A percentile compares a stretch with the other conserved stretches of the same genome.
phyloP scores from a whole-genome alignment of 2,329 filamentous ascomycete species.

The Clarireedia monteithiana region DNA sequence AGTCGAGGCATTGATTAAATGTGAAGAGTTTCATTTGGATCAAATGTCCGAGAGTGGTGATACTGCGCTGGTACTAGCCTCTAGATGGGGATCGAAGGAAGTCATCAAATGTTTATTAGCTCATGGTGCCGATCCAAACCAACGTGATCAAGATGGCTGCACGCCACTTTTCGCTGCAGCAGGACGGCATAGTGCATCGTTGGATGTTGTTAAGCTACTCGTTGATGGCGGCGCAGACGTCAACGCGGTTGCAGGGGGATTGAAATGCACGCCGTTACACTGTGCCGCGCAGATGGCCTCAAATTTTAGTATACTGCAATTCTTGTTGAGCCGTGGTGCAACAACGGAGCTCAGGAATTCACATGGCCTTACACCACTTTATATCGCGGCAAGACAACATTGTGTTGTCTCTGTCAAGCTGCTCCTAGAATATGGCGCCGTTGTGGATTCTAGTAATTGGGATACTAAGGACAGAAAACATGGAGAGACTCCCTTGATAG shows the following conservation, averaged over 20 bases:
- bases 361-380: constrained; percentile 6
- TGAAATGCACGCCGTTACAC: constrained; percentile 5
- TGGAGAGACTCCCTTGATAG: constrained; percentile 10
- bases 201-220: constrained; percentile 3
- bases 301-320: constrained; percentile 1
- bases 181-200: not conserved
- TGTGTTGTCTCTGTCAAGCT: constrained; percentile 5
- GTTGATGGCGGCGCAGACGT: constrained; percentile 3
- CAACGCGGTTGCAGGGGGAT: not conserved
- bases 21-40: constrained; percentile 5
- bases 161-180: constrained; percentile 5
- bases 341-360: constrained; percentile 2
- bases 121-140: constrained; percentile 2
- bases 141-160: constrained; percentile 1
- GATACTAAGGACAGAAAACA: constrained; percentile 6
- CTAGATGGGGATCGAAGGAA: not conserved
- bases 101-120: constrained; percentile 6
- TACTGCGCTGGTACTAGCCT: constrained; percentile 5
- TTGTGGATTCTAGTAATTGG: constrained; percentile 5
- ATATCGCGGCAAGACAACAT: constrained; percentile 7
- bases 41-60: constrained; percentile 1
- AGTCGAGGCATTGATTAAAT: constrained; percentile 2
- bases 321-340: constrained; percentile 4
- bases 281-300: constrained; percentile 1
- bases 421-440: not conserved